Evolutionary conservation across 192 early-diverging fungal species (phyloP), one percentile per base, ranked within the genome.

Genomic region (Pilaira anomala): DNA sequence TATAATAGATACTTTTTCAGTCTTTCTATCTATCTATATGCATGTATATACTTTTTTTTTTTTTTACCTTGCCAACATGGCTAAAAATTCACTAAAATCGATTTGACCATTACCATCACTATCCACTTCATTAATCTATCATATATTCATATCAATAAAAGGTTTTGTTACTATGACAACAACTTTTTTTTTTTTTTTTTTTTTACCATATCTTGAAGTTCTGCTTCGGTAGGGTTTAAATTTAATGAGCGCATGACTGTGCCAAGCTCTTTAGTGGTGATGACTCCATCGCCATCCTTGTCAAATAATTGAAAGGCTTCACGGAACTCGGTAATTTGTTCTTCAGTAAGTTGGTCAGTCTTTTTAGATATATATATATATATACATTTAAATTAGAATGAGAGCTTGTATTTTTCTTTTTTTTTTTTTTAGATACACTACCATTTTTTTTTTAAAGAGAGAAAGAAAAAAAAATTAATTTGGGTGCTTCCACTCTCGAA

Each of bases 81-180:
- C 87, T 69, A 97, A 82, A 76, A 98, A 96, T 74, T 98, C 95
- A 42, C 85, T 80, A 73, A 98, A 97, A 78, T 97, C 95, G 68
- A 98, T 91, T 36, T 83, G 92, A 56, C 94, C 94, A 71, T 96
- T 93, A 65, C 92, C 91, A 78, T 94, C 91, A 59, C 87, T 85
- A 80, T 98, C 95, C 52, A 96, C 90, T 76, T 97, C 93, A 67
- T 89, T 91, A 72, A 96, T 89, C 72, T 68, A 42, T 21, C 16
- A n/a, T n/a, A n/a, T n/a, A n/a, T 46, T 46, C 18, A 18, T 46
- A 7, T 46, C 19, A 6, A 16, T 46, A 28, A 33, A 7, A 29
- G 24, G 9, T 24, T 25, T 50, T 25, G 26, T 9, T 25, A 7
- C 12, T 51, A 51, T 2, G 24, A 52, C 16, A 9, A 13, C 3